Evolutionary conservation across 345 rosid genomes (phyloP), one percentile per base, ranked within the genome.

Genomic region (Microcos paniculata): DNA sequence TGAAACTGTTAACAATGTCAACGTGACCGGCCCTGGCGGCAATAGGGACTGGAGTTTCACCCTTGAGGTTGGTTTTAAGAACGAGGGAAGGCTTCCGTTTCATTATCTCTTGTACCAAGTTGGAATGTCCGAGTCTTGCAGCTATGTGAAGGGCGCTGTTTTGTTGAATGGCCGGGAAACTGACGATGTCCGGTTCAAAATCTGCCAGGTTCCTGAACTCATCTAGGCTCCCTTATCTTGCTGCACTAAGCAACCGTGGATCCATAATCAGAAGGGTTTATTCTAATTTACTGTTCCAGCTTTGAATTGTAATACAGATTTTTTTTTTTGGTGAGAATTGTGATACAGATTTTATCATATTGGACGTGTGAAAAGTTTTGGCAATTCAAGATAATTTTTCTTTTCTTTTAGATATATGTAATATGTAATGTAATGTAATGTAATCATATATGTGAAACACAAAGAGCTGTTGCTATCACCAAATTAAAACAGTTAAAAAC

Each of bases 91-190:
- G 73, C 12, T 51, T 23, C 40, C 28, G 1, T 9, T 30, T 48
- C 16, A 70, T 51, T 19, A 70, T 48, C 26, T 70, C 26, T 4
- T 51, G 24, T 0, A 70, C 73, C 26, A 70, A 33, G n/a, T 31
- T 59, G 2, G 1, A 1, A 43, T 70, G 38, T 18, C 73, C 61
- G 43, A 49, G 51, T 70, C 59, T 40, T 4, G 43, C 73, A 51
- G 73, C 73, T 31, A 70, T 70, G 55, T 70, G 73, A 31, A 70
- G 61, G 33, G 58, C 58, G 5, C 40, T 70, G 59, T 70, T 70
- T 14, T 59, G 59, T 48, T 70, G 42, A 16, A 35, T 43, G 4
- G 73, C 51, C 40, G 30, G 49, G 6, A 30, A n/a, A 6, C 31
- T 5, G 8, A 70, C 13, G 73, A 48, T 49, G 73, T 30, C 33